These are phyloP conservation scores for Fibroporia radiculosa DNA, from an alignment of 768 basidiomycete genomes.

Conservation along the genomic window DNA sequence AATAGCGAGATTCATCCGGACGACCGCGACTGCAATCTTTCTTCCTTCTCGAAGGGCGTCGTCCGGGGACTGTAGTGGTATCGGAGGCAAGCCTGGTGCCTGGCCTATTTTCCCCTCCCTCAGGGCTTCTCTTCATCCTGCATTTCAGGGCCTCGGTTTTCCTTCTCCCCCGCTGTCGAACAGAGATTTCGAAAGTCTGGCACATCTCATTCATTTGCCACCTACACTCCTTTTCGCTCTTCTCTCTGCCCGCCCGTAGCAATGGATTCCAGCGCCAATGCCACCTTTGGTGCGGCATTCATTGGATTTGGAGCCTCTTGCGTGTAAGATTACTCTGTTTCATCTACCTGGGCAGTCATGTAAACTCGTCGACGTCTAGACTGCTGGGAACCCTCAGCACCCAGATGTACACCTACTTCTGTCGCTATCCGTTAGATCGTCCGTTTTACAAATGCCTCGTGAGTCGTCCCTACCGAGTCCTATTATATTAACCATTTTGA, in stretches of 20 bases:
- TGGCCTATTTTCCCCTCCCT: conserved; percentile 8
- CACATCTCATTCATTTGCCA: conserved; percentile 1
- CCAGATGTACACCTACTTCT: conserved; percentile 49
- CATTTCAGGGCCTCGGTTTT: neutral
- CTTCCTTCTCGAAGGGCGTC: too few species aligned
- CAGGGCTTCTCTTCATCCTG: conserved; percentile 1
- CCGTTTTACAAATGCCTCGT: conserved; percentile 43
- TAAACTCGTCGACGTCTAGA: conserved; percentile 25
- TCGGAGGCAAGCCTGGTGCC: neutral
- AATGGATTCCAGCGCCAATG: conserved; percentile 16
- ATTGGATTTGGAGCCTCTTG: conserved; percentile 49
- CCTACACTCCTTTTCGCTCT: conserved; percentile 1
- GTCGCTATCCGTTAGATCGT: conserved; percentile 47
- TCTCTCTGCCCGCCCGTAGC: conserved; percentile 2
- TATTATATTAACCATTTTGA: too few species aligned
- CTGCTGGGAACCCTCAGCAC: conserved; percentile 45
- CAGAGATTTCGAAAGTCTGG: conserved; percentile 11
- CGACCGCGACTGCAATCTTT: too few species aligned
- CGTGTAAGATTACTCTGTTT: conserved; percentile 17
- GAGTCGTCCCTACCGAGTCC: too few species aligned
- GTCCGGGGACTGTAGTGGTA: neutral
- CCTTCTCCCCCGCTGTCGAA: neutral
- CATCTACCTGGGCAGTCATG: neutral
- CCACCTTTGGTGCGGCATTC: conserved; percentile 54
- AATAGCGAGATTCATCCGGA: too few species aligned